phyloP scores from a whole-genome alignment of 768 basidiomycete genomes.

The Thelephora aurantiotincta region DNA sequence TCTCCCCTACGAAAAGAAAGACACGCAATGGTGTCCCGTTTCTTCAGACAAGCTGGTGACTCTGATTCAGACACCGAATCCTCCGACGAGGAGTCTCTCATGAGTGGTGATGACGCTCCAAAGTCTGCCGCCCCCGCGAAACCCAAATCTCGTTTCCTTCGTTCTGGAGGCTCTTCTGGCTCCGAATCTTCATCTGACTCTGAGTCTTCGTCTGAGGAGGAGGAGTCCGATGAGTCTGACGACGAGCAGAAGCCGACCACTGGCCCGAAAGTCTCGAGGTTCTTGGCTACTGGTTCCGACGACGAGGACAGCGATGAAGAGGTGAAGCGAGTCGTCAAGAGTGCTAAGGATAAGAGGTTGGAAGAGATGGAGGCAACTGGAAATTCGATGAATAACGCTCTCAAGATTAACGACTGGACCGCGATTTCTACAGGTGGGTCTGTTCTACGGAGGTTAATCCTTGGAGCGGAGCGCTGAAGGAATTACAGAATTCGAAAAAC shows the following conservation, averaged over 20 bases:
- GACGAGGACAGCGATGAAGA: conserved; percentile 53
- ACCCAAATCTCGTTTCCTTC: conserved; percentile 60
- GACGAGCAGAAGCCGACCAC: conserved; percentile 21
- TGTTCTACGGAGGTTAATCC: neutral
- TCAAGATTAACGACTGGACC: conserved; percentile 96
- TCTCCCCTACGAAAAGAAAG: neutral
- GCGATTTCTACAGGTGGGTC: conserved; percentile 72
- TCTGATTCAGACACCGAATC: conserved; percentile 75
- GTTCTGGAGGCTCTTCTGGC: conserved; percentile 41
- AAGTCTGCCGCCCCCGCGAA: conserved; percentile 31
- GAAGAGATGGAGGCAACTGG: conserved; percentile 93
- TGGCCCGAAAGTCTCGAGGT: conserved; percentile 26
- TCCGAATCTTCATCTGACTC: conserved; percentile 35
- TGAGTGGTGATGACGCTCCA: conserved; percentile 62
- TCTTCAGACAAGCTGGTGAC: conserved; percentile 78
- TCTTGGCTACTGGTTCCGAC: conserved; percentile 30
- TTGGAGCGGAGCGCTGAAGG: conserved; percentile 5
- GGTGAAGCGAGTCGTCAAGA: conserved; percentile 58
- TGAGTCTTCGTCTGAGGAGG: conserved; percentile 31
- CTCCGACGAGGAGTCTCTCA: conserved; percentile 46
- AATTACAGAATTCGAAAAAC: conserved; percentile 86
- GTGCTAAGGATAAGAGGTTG: conserved; percentile 82
- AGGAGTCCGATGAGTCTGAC: conserved; percentile 27
- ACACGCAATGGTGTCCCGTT: conserved; percentile 57
- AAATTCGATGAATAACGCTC: conserved; percentile 84